Percentiles rank a stretch among this genome's conserved stretches.
Conservation (phyloP, 2,329 filamentous ascomycete species). For the Dactylellina haptotyla region DNA sequence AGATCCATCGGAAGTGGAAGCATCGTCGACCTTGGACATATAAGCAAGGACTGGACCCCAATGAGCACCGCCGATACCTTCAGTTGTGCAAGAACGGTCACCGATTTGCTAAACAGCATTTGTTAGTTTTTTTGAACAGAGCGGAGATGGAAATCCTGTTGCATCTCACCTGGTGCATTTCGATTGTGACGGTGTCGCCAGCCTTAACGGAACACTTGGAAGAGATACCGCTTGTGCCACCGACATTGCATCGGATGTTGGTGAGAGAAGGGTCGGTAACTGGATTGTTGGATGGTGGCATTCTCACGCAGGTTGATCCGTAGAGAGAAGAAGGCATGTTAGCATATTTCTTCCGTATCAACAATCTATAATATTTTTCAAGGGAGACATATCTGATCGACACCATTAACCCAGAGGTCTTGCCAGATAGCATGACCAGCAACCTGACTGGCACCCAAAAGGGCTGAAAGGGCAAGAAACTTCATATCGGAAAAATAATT, state of each 20-base stretch:
- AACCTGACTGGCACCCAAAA: constrained; percentile 59
- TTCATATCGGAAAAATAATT: constrained; percentile 44
- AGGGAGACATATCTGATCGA: constrained; percentile 62
- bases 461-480: constrained; percentile 36
- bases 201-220: constrained; percentile 64
- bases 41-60: constrained; percentile 69
- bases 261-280: constrained; percentile 62
- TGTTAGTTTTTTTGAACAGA: neutral
- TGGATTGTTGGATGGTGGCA: constrained; percentile 67
- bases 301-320: constrained; percentile 63
- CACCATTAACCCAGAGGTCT: constrained; percentile 65
- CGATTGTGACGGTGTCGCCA: constrained; percentile 66
- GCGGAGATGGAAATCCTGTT: neutral
- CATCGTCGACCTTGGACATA: constrained; percentile 66
- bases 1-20: constrained; percentile 63
- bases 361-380: neutral
- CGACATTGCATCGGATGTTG: constrained; percentile 66
- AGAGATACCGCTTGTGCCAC: constrained; percentile 60
- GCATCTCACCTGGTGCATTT: constrained; percentile 66
- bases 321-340: constrained; percentile 28
- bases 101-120: constrained; percentile 61
- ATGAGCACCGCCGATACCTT: constrained; percentile 68
- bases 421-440: constrained; percentile 67
- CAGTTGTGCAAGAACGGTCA: constrained; percentile 64
- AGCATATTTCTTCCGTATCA: constrained; percentile 10